Conservation (phyloP, 345 rosid genomes). For the Gynandropsis gynandra region DNA sequence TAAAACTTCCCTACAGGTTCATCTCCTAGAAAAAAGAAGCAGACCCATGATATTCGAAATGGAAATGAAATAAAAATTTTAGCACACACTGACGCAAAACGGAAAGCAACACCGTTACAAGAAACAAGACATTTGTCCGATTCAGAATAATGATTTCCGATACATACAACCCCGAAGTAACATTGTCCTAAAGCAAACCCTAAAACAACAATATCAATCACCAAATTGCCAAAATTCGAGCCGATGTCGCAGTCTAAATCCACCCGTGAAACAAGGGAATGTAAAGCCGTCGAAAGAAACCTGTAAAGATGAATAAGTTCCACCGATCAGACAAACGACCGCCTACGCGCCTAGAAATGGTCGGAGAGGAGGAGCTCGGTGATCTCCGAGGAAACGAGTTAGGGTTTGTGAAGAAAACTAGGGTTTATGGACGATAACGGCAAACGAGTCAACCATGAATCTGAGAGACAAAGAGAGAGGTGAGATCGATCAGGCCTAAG, state of each 20-base stretch:
- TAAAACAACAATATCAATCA: conserved; percentile 22
- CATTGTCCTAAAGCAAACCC: conserved; percentile 22
- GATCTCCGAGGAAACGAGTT: conserved; percentile 15
- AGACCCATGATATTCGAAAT: no score
- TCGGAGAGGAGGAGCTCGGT: conserved; percentile 14
- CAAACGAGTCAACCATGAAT: conserved; percentile 18
- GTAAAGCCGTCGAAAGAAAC: no score
- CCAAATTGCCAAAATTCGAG: conserved; percentile 18
- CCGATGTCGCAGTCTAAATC: conserved; percentile 4
- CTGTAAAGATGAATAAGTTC: background rate
- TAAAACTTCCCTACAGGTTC: no score
- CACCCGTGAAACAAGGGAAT: no score
- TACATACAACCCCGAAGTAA: background rate
- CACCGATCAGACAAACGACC: conserved; percentile 15
- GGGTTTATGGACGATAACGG: conserved; percentile 10
- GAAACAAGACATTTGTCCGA: no score
- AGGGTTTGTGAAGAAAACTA: conserved; percentile 10
- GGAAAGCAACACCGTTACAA: no score
- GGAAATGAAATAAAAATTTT: no score
- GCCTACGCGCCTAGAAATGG: conserved; percentile 20
- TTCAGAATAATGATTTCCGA: no score
- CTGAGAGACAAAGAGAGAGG: conserved; percentile 3
- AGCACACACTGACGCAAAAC: no score
- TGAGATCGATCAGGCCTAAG: conserved; percentile 21
- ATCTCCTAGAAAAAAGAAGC: no score